Evolutionary conservation across 139 green algal species (phyloP).

Genomic region (Chlamydomonas sphaeroides): DNA sequence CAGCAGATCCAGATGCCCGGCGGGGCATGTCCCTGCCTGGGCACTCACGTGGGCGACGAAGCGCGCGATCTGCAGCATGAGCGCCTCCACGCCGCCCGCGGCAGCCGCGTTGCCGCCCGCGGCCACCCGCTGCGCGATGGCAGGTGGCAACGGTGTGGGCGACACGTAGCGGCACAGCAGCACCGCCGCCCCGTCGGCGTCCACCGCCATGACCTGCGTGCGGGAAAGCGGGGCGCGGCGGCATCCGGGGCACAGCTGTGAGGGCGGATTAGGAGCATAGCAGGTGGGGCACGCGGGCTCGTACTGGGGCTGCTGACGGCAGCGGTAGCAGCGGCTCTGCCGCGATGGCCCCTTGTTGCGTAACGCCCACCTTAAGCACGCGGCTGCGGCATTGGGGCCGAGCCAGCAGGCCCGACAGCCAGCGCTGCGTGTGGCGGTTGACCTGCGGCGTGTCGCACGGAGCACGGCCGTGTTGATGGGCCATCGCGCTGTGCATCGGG

Average conservation of each 20-base stretch:
- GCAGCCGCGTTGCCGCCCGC: not conserved
- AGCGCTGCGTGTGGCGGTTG: slow-evolving; percentile 59
- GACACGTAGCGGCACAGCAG: slow-evolving; percentile 63
- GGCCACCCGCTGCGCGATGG: slow-evolving; percentile 4
- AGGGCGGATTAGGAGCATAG: not conserved
- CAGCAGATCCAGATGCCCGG: no score
- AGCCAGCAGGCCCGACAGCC: slow-evolving; percentile 44
- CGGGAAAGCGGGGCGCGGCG: no score
- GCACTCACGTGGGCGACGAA: slow-evolving; percentile 53
- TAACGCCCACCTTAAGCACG: slow-evolving; percentile 29
- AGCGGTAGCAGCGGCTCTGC: no score
- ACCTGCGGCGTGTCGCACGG: no score
- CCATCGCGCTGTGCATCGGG: no score
- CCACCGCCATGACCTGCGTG: slow-evolving; percentile 49
- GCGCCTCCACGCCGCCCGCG: slow-evolving; percentile 44
- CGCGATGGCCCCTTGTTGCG: no score
- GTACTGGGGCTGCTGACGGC: no score
- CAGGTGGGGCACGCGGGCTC: no score
- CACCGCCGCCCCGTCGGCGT: slow-evolving; percentile 58
- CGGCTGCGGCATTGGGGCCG: slow-evolving; percentile 43
- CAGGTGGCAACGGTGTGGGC: slow-evolving; percentile 54
- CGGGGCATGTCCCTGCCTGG: no score
- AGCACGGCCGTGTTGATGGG: no score
- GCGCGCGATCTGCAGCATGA: slow-evolving; percentile 58
- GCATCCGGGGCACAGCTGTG: not conserved